These are phyloP conservation scores for Solanum chiquidenum DNA, from an alignment of 257 asterid genomes.

Conservation along the genomic window DNA sequence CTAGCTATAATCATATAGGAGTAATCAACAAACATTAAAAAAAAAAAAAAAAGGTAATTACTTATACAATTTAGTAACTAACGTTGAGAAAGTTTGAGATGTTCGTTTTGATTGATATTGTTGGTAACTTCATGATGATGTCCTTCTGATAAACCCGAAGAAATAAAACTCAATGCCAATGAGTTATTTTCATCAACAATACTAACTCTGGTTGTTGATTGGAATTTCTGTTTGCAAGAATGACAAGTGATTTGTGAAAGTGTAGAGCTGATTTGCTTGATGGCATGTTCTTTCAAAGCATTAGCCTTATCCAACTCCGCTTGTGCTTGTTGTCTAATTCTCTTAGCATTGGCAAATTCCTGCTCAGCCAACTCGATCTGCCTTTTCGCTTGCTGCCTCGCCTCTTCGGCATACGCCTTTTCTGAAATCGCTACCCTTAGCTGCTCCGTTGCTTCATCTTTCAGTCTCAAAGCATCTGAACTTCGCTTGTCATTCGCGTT, in stretches of 20 bases:
- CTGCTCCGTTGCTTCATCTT: conserved; percentile 33
- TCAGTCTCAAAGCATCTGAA: conserved; percentile 6
- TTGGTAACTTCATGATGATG: conserved; percentile 12
- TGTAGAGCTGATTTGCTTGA: conserved; percentile 42
- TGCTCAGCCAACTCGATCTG: conserved; percentile 69
- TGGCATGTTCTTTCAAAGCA: conserved; percentile 44
- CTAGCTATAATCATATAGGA: neutral
- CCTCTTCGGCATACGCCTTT: conserved; percentile 63
- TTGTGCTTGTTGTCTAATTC: conserved; percentile 66
- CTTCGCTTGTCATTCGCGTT: conserved; percentile 13
- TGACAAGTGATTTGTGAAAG: conserved; percentile 53
- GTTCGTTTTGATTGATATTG: conserved; percentile 14
- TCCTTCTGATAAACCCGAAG: conserved; percentile 47
- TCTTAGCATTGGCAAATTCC: conserved; percentile 64
- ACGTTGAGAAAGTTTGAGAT: conserved; percentile 14
- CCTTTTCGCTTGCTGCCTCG: conserved; percentile 50
- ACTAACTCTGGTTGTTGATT: neutral
- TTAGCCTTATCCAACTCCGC: conserved; percentile 56
- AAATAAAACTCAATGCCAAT: conserved; percentile 26
- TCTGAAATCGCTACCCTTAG: conserved; percentile 47
- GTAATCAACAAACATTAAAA: neutral
- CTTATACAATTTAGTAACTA: neutral
- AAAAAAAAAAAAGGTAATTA: no score
- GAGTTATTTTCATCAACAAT: conserved; percentile 4
- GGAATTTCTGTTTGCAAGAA: conserved; percentile 53